These are phyloP conservation scores for Macaranga tanarius DNA, from an alignment of 441 rosid species.

Conservation along the genomic window DNA sequence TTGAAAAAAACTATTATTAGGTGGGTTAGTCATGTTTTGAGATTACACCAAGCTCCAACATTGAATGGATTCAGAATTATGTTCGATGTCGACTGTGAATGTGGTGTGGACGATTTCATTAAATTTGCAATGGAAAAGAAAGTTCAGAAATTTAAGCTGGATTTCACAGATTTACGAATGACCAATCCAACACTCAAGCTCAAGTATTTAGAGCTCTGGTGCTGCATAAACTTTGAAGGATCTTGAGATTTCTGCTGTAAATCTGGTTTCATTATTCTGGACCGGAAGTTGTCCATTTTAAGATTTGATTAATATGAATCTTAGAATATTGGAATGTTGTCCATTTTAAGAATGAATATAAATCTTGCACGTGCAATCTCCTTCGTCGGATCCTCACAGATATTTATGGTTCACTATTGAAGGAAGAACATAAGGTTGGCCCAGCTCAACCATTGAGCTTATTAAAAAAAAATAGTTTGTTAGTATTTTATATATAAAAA, in stretches of 20 bases:
- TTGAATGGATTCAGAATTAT: not conserved
- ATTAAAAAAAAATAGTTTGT: slow-evolving; percentile 78
- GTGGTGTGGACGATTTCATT: slow-evolving; percentile 1
- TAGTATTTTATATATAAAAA: slow-evolving; percentile 58
- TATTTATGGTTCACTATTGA: too few relatives aligned
- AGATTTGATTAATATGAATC: too few relatives aligned
- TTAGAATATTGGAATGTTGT: too few relatives aligned
- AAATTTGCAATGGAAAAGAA: slow-evolving; percentile 11
- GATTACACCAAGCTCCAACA: not conserved
- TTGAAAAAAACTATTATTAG: too few relatives aligned
- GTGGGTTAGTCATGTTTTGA: slow-evolving; percentile 3
- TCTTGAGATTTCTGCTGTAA: slow-evolving; percentile 6
- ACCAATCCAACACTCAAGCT: not conserved
- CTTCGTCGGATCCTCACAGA: too few relatives aligned
- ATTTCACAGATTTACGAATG: not conserved
- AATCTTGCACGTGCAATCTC: too few relatives aligned
- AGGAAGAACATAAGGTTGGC: too few relatives aligned
- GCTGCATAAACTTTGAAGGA: not conserved
- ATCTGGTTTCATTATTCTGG: slow-evolving; percentile 12
- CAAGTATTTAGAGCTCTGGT: not conserved
- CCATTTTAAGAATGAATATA: too few relatives aligned
- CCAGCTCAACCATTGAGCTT: slow-evolving; percentile 55
- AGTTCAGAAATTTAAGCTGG: slow-evolving; percentile 10
- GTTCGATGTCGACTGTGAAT: not conserved
- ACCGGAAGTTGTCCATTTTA: not conserved